Percentiles rank a stretch among this genome's conserved stretches.
These are phyloP conservation scores for Licmophora abbreviata DNA, from an alignment of 108 stramenopile species.

Conservation along the genomic window DNA sequence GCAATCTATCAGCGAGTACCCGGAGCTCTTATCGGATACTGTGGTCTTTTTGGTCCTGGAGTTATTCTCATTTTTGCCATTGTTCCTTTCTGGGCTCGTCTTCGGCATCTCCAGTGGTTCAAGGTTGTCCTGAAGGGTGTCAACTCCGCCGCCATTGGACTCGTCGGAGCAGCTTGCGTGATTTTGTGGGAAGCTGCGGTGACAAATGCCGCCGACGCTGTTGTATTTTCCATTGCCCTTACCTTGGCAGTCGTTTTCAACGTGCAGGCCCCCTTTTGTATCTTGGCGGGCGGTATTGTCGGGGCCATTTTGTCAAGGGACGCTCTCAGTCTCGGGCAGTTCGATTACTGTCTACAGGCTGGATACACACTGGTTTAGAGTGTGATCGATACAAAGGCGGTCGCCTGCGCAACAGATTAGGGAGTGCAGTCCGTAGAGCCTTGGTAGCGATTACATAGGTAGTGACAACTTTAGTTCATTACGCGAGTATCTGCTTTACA, in stretches of 20 bases:
- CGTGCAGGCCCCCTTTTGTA: constrained; percentile 56
- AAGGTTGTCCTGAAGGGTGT: constrained; percentile 74
- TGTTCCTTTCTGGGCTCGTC: constrained; percentile 83
- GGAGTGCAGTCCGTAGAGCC: too few species aligned
- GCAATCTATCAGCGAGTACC: constrained; percentile 77
- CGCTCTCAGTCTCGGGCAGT: constrained; percentile 53
- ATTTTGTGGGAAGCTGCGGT: constrained; percentile 72
- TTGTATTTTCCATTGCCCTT: constrained; percentile 63
- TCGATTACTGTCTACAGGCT: constrained; percentile 19
- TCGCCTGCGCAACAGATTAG: too few species aligned
- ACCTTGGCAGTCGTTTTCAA: constrained; percentile 52
- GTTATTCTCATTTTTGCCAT: constrained; percentile 87
- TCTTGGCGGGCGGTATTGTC: constrained; percentile 62
- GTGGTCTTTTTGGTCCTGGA: constrained; percentile 87
- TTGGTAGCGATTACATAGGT: too few species aligned
- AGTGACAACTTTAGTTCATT: too few species aligned
- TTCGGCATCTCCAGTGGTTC: constrained; percentile 75
- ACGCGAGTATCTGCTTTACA: constrained; percentile 15
- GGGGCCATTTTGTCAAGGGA: constrained; percentile 61
- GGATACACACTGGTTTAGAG: too few species aligned
- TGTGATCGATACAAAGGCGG: too few species aligned
- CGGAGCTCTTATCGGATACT: constrained; percentile 76
- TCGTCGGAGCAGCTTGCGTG: constrained; percentile 81
- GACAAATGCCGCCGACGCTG: constrained; percentile 58
- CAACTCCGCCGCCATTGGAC: constrained; percentile 80